Conservation (phyloP, 1,284 basidiomycete species). For the Cerioporus squamosus region DNA sequence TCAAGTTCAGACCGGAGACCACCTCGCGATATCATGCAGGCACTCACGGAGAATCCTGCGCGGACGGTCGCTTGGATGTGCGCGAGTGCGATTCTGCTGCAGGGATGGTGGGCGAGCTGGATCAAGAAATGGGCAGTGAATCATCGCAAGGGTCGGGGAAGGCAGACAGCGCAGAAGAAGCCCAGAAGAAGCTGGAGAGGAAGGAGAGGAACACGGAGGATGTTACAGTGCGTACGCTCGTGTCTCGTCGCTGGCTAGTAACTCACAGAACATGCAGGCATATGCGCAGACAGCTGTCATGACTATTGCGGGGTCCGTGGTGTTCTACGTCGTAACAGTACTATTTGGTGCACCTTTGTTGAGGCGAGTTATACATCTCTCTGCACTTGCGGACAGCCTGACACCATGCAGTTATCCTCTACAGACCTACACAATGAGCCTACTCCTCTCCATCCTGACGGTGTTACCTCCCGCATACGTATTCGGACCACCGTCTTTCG, state of each 20-base stretch:
- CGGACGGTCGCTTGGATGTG: conserved; percentile 67
- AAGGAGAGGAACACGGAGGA: conserved; percentile 24
- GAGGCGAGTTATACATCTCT: conserved; percentile 45
- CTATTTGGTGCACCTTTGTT: conserved; percentile 79
- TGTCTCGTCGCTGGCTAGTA: neutral
- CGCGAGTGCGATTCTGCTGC: conserved; percentile 58
- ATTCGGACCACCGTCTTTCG: conserved; percentile 65
- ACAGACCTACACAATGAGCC: conserved; percentile 71
- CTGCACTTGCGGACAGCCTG: neutral
- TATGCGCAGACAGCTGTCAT: conserved; percentile 54
- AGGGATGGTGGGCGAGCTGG: conserved; percentile 78
- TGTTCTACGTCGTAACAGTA: conserved; percentile 55
- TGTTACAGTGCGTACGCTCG: conserved; percentile 39
- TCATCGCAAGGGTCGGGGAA: neutral
- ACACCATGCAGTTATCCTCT: conserved; percentile 44
- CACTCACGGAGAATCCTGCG: conserved; percentile 66
- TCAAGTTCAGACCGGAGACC: conserved; percentile 41
- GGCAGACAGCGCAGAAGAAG: conserved; percentile 27
- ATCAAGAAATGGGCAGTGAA: conserved; percentile 53
- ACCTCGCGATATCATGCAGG: conserved; percentile 63
- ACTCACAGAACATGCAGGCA: conserved; percentile 38
- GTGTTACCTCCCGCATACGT: conserved; percentile 73
- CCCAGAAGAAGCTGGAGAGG: conserved; percentile 42
- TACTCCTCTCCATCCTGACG: conserved; percentile 71
- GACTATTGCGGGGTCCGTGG: conserved; percentile 54